Evolutionary conservation across 2,329 filamentous ascomycete genomes (phyloP), one percentile per base, ranked within the genome.

Genomic region (Cadophora sp.): DNA sequence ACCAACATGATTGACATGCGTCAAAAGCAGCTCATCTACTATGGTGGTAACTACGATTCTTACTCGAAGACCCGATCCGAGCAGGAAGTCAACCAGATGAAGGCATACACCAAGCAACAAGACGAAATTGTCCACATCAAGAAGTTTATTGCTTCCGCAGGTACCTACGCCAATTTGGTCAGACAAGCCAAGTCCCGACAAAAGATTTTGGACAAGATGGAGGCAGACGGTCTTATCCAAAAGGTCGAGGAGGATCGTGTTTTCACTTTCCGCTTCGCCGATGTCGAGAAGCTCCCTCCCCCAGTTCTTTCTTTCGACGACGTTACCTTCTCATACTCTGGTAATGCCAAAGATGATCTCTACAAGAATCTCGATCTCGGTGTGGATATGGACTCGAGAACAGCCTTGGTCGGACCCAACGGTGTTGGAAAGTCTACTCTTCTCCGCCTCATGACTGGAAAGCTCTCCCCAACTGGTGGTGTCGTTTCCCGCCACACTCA

Each of bases 191-290:
- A 99, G 87, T 98, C 96, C 51, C 90, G 96, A 72, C 96, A 99
- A 83, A 99, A 99, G 93, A 98, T 98, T 81, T 87, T 98, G 73
- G 96, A 99, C 88, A 99, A 99, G 90, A 99, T 99, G 96, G 95
- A 98, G 87, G 96, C 96, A 75, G 96, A 99, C 77, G 96, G 96
- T 74, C 96, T 98, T 82, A 98, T 99, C 79, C 91, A 99, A 82
- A 92, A 93, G 66, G 94, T 99, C 70, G 82, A 86, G 65, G 82
- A 88, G 71, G 96, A 99, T 82, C 88, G 89, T 70, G 91, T 97
- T 78, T 99, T 99, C 84, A 95, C 91, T 66, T 99, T 99, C 91
- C 91, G 95, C 77, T 99, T 99, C 81, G 96, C 96, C 73, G 94
- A 98, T 77, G 96, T 98, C 63, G 96, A 99, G 80, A 99, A 99